Conservation (phyloP, 495 filamentous ascomycete species). For the Podospora tetraspora region DNA sequence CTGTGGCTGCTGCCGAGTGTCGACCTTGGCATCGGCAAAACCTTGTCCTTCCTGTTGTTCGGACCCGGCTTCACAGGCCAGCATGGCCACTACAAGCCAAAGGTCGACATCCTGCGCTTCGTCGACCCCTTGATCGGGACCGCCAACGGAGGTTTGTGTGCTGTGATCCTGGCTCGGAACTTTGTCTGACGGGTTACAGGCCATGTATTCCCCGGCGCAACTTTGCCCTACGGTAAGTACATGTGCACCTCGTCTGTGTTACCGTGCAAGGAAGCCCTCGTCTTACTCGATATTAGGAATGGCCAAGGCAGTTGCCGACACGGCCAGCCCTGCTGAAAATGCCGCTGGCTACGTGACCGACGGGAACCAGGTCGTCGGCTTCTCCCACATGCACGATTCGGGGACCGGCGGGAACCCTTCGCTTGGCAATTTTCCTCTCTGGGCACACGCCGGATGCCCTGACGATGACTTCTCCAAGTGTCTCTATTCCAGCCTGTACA, state of each 20-base stretch:
- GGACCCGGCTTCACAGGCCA: constrained; percentile 20
- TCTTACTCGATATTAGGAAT: constrained; percentile 39
- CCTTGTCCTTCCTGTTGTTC: constrained; percentile 23
- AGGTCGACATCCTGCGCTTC: constrained; percentile 34
- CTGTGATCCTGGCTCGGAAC: background rate
- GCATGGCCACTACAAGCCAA: constrained; percentile 12
- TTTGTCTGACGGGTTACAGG: constrained; percentile 18
- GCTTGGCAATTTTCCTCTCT: constrained; percentile 71
- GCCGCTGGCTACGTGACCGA: constrained; percentile 66
- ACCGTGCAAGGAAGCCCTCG: background rate
- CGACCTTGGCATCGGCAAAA: constrained; percentile 15
- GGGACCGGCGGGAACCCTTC: constrained; percentile 54
- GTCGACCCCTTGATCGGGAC: constrained; percentile 58
- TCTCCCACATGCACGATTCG: constrained; percentile 65
- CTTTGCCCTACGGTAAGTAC: constrained; percentile 57
- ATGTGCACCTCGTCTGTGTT: background rate
- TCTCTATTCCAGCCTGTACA: constrained; percentile 47
- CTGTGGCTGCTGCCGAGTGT: constrained; percentile 27
- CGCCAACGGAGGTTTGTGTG: constrained; percentile 49
- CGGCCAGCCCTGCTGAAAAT: constrained; percentile 50
- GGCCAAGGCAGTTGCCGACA: constrained; percentile 67
- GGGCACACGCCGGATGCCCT: constrained; percentile 60
- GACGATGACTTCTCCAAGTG: constrained; percentile 58
- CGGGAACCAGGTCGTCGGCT: constrained; percentile 43
- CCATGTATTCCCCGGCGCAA: constrained; percentile 71